Base-by-base conservation (phyloP, 257 asterid species). In the Solanum bukasovii region DNA sequence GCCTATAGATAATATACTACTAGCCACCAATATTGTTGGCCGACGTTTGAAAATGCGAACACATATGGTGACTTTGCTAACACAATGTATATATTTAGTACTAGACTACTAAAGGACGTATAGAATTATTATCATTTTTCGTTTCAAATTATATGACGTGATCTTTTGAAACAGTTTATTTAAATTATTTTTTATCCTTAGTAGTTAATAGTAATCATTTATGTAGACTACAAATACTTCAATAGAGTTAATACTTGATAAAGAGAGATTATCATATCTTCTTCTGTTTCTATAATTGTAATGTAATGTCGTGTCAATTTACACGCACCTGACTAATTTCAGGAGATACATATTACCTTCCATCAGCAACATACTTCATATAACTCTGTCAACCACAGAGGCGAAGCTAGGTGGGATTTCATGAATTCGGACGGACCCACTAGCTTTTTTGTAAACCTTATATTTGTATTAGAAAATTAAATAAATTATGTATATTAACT, bases 301-400 rank as follows among this genome's bases (percentile, higher is more conserved):
- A 56, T 56, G 1, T 56, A 56, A 23, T 63, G 13, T 9, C 2
- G 7, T 1, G 1, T 9, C 1, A 0, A 1, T 63, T 63, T 63
- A 4, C 13, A 23, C 1, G 0, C 7, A 23, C 1, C 7, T 63
- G 1, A 63, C 0, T 63, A 9, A 63, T 10, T 63, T 23, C 1
- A 63, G 2, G 2, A 63, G 1, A 63, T 9, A 9, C 2, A 9
- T 23, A 9, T 23, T 9, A 59, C 0, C n/a, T 59, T 59, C 2
- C 13, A 1, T 59, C 25, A 59, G 0, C 12, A 59, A 59, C 4
- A 59, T 0, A 21, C 1, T 20, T 21, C 3, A 7, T 9, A 59
- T 59, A 59, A 59, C 27, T 21, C 5, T 21, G 5, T 3, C 25
- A 7, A 59, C 1, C 25, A 59, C 2, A 38, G 3, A 38, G 44